Evolutionary conservation across 371 early-diverging fungal species (phyloP).

Genomic region (Cokeromyces recurvatus): DNA sequence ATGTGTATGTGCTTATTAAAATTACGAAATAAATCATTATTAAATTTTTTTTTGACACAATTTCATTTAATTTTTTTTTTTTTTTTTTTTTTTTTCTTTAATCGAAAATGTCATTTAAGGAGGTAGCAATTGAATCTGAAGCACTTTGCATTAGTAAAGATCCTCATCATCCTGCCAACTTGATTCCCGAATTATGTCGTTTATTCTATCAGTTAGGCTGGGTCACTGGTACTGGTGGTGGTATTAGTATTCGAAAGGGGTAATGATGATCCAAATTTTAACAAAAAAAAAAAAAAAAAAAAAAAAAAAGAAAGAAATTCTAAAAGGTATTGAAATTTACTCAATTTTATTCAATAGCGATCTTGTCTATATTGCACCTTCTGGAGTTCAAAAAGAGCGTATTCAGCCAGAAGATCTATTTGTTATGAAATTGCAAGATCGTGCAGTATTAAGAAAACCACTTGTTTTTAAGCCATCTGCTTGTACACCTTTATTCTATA

Average conservation of each 20-base stretch:
- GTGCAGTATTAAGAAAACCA: slow-evolving; percentile 69
- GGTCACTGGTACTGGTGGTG: slow-evolving; percentile 97
- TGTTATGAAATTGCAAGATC: slow-evolving; percentile 65
- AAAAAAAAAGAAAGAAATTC: no score
- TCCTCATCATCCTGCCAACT: slow-evolving; percentile 75
- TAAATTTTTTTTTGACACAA: no score
- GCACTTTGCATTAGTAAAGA: slow-evolving; percentile 58
- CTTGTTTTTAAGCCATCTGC: slow-evolving; percentile 71
- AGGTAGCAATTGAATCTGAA: slow-evolving; percentile 15
- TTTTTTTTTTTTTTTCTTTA: no score
- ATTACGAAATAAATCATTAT: no score
- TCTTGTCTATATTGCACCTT: slow-evolving; percentile 87
- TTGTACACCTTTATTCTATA: slow-evolving; percentile 95
- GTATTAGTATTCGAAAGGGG: slow-evolving; percentile 84
- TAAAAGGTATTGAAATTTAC: not conserved
- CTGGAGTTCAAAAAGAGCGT: slow-evolving; percentile 95
- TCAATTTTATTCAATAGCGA: slow-evolving; percentile 35
- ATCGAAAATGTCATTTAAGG: no score
- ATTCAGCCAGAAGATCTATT: slow-evolving; percentile 83
- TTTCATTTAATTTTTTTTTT: no score
- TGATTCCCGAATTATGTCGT: slow-evolving; percentile 92
- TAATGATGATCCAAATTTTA: slow-evolving; percentile 21
- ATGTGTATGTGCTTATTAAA: no score
- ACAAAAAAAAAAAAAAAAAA: no score
- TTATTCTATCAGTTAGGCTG: slow-evolving; percentile 89